Percentiles rank a stretch among this genome's conserved stretches.
These are phyloP conservation scores for Yamadazyma paraphyllophila DNA, from an alignment of 805 yeast species.

Conservation along the genomic window DNA sequence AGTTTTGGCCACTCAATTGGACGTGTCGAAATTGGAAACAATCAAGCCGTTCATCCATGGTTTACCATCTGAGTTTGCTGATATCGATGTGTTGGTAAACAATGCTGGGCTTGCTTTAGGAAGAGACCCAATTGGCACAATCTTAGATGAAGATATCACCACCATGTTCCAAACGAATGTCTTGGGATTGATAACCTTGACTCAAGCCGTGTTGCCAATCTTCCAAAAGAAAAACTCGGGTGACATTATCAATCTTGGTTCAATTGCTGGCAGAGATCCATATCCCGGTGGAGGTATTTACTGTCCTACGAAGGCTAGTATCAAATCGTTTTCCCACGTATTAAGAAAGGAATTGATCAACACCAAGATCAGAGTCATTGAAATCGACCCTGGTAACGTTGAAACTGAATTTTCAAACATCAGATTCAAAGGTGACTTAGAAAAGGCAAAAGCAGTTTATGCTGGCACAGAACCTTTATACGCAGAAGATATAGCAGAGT, in stretches of 20 bases:
- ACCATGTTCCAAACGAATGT: conserved; percentile 87
- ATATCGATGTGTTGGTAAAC: conserved; percentile 65
- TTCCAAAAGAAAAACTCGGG: conserved; percentile 70
- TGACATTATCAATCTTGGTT: conserved; percentile 72
- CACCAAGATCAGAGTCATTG: conserved; percentile 69
- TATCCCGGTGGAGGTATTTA: conserved; percentile 79
- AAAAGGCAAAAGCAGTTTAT: conserved; percentile 63
- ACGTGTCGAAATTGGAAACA: conserved; percentile 41
- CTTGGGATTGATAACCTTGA: conserved; percentile 75
- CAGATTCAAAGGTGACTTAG: conserved; percentile 61
- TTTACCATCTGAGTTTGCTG: conserved; percentile 59
- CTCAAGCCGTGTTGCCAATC: conserved; percentile 73
- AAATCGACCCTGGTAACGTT: conserved; percentile 76
- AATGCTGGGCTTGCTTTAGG: conserved; percentile 85
- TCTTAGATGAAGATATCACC: conserved; percentile 60
- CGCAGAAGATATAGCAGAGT: conserved; percentile 74
- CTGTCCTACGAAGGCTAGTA: conserved; percentile 73
- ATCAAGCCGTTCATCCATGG: conserved; percentile 47
- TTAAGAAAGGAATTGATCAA: conserved; percentile 72
- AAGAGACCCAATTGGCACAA: conserved; percentile 68
- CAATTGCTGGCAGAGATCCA: conserved; percentile 77
- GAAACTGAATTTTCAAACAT: conserved; percentile 73
- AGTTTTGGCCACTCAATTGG: conserved; percentile 59
- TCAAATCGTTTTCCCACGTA: conserved; percentile 67
- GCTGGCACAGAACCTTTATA: conserved; percentile 65